Conservation (phyloP, 805 yeast genomes). For the Candida sonorensis region DNA sequence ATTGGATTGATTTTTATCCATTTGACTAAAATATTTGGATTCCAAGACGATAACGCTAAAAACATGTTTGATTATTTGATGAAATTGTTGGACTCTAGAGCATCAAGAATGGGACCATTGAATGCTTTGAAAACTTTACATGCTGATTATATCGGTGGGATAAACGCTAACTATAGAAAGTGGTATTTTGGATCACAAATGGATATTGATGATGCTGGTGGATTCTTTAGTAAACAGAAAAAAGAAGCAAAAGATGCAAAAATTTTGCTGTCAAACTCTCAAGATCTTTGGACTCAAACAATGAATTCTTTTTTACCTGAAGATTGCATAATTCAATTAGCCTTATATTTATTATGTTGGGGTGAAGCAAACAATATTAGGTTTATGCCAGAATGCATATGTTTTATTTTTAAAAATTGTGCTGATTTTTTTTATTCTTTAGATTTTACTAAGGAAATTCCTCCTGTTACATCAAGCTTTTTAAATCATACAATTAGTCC, state of each 20-base stretch:
- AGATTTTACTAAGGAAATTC: conserved; percentile 29
- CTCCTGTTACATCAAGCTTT: conserved; percentile 32
- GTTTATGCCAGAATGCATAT: conserved; percentile 84
- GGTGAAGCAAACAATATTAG: conserved; percentile 85
- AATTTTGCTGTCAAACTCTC: no score
- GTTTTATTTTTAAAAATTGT: conserved; percentile 80
- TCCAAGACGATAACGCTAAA: conserved; percentile 57
- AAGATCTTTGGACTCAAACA: conserved; percentile 42
- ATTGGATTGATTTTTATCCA: conserved; percentile 52
- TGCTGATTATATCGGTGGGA: conserved; percentile 71
- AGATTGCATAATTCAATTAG: conserved; percentile 56
- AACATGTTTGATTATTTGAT: conserved; percentile 64
- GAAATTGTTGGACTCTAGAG: conserved; percentile 59
- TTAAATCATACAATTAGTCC: conserved; percentile 73
- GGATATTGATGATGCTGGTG: conserved; percentile 49
- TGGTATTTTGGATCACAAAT: conserved; percentile 75
- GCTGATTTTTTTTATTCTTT: conserved; percentile 54
- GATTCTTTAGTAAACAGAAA: conserved; percentile 25
- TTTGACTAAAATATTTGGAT: conserved; percentile 53
- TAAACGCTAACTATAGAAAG: conserved; percentile 58
- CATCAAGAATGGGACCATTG: conserved; percentile 53
- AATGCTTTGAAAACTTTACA: conserved; percentile 56
- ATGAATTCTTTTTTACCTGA: conserved; percentile 44
- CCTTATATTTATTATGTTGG: conserved; percentile 73
- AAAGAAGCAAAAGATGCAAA: no score